Evolutionary conservation across 345 rosid species (phyloP), one percentile per base, ranked within the genome.

Genomic region (Populus nigra): DNA sequence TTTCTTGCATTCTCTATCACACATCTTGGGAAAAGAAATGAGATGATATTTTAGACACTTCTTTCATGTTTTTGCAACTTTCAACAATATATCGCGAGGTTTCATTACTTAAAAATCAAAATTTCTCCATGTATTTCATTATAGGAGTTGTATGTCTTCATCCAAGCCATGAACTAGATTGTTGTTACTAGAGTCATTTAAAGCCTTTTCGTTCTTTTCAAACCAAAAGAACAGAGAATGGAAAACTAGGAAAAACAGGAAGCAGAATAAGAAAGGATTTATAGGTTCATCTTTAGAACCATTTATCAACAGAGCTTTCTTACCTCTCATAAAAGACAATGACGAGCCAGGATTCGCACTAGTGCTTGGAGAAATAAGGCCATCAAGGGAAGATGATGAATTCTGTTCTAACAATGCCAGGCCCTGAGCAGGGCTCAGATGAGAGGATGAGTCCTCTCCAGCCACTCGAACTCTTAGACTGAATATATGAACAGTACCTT

Each of bases 271-370:
- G 55, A 16, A 49, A 49, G 55, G 55, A 49, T 16, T 49, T 47
- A 15, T 47, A 47, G 53, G 53, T 47, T 15, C 53, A 15, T 47
- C 53, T 47, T 16, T 47, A 15, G 53, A 12, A 47, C 17, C 53
- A 15, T 47, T 47, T 47, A 75, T 45, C 53, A 75, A 61, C 39
- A 57, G 61, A 45, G 38, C 61, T 66, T 69, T 18, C 41, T 62
- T 84, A 93, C 98, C 98, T 90, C 89, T 90, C 88, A 94, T 83
- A 86, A 94, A 94, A 59, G 97, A 91, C 61, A 94, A 77, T 25
- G 97, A 93, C 33, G 98, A 95, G 80, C 91, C 81, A 5, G 94
- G 92, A 81, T 95, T 95, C 85, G 84, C 90, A 76, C 93, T 86
- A 63, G 87, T 84, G 78, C 86, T 90, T 36, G 89, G 87, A 88